A percentile compares a stretch with the other conserved stretches of the same genome.
Evolutionary conservation across 2,329 filamentous ascomycete species (phyloP).

Genomic region (Chaetomiaceae sp.): DNA sequence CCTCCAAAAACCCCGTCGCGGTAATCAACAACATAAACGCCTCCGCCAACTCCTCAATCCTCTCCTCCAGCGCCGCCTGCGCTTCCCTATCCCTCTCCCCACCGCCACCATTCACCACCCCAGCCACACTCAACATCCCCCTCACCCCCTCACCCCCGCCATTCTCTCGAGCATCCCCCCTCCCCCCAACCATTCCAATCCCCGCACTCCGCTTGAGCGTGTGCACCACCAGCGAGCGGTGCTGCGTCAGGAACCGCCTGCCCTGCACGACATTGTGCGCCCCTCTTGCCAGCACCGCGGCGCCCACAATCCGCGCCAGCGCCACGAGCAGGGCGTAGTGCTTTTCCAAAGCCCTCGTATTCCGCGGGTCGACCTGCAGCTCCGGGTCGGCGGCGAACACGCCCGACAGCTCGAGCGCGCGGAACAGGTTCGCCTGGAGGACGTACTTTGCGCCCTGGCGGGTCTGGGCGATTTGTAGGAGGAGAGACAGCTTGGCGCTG

Average conservation of each 20-base stretch:
- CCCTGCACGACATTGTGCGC: slow-evolving; percentile 78
- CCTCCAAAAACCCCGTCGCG: slow-evolving; percentile 81
- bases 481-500: slow-evolving; percentile 72
- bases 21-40: slow-evolving; percentile 79
- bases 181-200: slow-evolving; percentile 51
- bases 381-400: slow-evolving; percentile 90
- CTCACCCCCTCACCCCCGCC: no score
- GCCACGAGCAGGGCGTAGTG: slow-evolving; percentile 82
- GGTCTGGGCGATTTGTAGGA: slow-evolving; percentile 80
- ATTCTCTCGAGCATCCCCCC: no score
- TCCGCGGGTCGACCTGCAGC: slow-evolving; percentile 72
- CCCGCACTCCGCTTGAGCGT: slow-evolving; percentile 87
- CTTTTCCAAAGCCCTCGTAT: slow-evolving; percentile 65
- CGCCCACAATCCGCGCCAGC: slow-evolving; percentile 75
- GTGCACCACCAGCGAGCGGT: slow-evolving; percentile 78
- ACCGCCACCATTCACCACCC: not conserved
- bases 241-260: slow-evolving; percentile 73
- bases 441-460: slow-evolving; percentile 79
- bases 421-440: slow-evolving; percentile 85
- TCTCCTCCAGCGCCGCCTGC: slow-evolving; percentile 48
- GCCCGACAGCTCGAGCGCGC: slow-evolving; percentile 72
- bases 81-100: slow-evolving; percentile 9
- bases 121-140: no score
- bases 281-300: slow-evolving; percentile 75
- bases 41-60: slow-evolving; percentile 74